Evolutionary conservation across 306 rosid species (phyloP).

Genomic region (Fagus sylvatica): DNA sequence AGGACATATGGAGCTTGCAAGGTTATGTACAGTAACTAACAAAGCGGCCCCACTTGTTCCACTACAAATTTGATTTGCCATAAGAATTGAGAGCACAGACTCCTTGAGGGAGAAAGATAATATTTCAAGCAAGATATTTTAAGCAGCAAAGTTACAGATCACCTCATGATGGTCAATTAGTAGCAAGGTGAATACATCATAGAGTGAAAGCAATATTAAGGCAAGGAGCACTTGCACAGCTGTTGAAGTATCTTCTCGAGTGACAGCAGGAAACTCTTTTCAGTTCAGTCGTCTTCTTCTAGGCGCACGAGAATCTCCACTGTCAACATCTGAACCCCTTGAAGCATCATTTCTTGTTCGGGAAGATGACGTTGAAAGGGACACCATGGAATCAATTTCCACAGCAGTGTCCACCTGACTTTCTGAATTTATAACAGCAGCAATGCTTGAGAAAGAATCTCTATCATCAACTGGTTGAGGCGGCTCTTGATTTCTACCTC

Average conservation of each 20-base stretch:
- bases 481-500: constrained; percentile 63
- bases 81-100: constrained; percentile 14
- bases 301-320: constrained; percentile 90
- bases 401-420: constrained; percentile 84
- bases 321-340: constrained; percentile 82
- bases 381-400: constrained; percentile 88
- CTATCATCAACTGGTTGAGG: constrained; percentile 79
- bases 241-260: constrained; percentile 36
- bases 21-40: constrained; percentile 30
- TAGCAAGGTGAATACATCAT: constrained; percentile 29
- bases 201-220: constrained; percentile 28
- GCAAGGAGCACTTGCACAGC: constrained; percentile 51
- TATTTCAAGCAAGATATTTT: constrained; percentile 17
- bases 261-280: constrained; percentile 33
- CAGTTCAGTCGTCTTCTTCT: constrained; percentile 80
- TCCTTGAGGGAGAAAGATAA: constrained; percentile 13
- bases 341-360: constrained; percentile 77
- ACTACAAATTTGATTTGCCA: constrained; percentile 24
- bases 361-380: constrained; percentile 90
- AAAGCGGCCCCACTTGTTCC: constrained; percentile 6
- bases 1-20: constrained; percentile 7
- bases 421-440: constrained; percentile 87
- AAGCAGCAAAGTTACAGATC: constrained; percentile 20
- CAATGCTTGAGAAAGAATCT: constrained; percentile 89
- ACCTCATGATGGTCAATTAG: constrained; percentile 30